Base-by-base conservation (phyloP, 2,329 filamentous ascomycete genomes). In the Ceratocystis albifundus region DNA sequence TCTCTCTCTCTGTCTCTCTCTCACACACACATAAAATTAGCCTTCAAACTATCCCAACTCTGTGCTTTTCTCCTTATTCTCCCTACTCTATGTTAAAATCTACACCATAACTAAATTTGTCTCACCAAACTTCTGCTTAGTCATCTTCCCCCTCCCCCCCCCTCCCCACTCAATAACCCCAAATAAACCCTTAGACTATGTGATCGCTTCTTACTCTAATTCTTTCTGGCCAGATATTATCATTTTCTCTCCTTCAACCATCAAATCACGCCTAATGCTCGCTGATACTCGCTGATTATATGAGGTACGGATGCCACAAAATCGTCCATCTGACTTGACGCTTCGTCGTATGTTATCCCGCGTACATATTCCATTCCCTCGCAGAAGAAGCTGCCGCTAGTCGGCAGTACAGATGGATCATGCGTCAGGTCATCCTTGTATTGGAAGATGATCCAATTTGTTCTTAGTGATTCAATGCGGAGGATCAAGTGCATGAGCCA, bases 401-500 rank as follows among this genome's bases (percentile, higher is more conserved):
- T 30, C 28, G 28, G 55, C 28, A 59, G 25, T 3, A 20, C n/a
- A 15, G 30, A 20, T 30, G 55, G 25, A 15, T 59, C 55, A n/a
- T 32, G 28, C 4, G 22, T 4, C 15, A 59, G 5, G 55, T 59
- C 55, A 8, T 59, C 55, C 55, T 59, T 59, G 55, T 59, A 59
- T 30, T 59, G 55, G 20, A 59, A 25, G 5, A 32, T 20, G 12
- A 59, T 59, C 55, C 55, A 59, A 17, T 59, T 22, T 7, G 55
- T 36, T 5, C 55, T 28, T n/a, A 59, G 8, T 6, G 17, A 10
- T 30, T 59, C 55, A 22, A 59, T 59, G 17, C 28, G 55, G 15
- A 59, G 55, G 55, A 36, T 59, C 28, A 59, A n/a, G 15, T 59
- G 55, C 25, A 59, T 5, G 12, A 59, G 55, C 55, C 55, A 59